Evolutionary conservation across 208 protist species (phyloP).

Genomic region (Trypanosoma boissoni): DNA sequence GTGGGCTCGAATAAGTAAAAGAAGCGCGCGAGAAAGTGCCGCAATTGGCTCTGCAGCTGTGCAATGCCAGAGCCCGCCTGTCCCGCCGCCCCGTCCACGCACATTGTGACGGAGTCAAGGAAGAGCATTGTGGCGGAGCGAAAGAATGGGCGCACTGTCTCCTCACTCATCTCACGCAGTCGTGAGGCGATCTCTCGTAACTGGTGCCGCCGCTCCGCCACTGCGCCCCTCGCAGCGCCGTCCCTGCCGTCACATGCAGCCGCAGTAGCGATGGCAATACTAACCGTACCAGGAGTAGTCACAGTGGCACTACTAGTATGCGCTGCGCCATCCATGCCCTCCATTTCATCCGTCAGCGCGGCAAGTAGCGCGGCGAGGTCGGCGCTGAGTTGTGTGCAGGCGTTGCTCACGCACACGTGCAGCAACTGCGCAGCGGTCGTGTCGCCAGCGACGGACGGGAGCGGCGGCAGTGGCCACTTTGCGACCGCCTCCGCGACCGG

Average conservation of each 20-base stretch:
- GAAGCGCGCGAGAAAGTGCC: slow-evolving; percentile 35
- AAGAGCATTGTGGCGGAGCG: slow-evolving; percentile 35
- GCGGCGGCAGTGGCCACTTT: slow-evolving; percentile 57
- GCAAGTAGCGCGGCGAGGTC: slow-evolving; percentile 50
- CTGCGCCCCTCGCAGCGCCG: not conserved
- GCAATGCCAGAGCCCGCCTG: slow-evolving; percentile 20
- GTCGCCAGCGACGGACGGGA: slow-evolving; percentile 52
- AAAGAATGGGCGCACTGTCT: slow-evolving; percentile 42
- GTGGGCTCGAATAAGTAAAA: slow-evolving; percentile 35
- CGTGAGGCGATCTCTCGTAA: slow-evolving; percentile 31
- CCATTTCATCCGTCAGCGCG: slow-evolving; percentile 33
- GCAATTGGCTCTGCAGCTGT: slow-evolving; percentile 31
- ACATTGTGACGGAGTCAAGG: slow-evolving; percentile 32
- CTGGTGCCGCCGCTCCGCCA: slow-evolving; percentile 26
- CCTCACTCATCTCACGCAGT: slow-evolving; percentile 34
- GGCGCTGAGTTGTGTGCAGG: slow-evolving; percentile 48
- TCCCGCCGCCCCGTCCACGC: slow-evolving; percentile 13
- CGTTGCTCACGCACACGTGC: slow-evolving; percentile 74
- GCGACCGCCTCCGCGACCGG: slow-evolving; percentile 26
- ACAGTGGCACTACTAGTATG: slow-evolving; percentile 7
- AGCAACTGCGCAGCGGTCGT: slow-evolving; percentile 60
- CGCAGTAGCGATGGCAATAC: not conserved
- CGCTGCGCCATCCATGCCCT: not conserved
- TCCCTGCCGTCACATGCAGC: slow-evolving; percentile 11
- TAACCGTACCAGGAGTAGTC: not conserved